Evolutionary conservation across 108 stramenopile genomes (phyloP).

Genomic region (Phaeodactylum tricornutum): DNA sequence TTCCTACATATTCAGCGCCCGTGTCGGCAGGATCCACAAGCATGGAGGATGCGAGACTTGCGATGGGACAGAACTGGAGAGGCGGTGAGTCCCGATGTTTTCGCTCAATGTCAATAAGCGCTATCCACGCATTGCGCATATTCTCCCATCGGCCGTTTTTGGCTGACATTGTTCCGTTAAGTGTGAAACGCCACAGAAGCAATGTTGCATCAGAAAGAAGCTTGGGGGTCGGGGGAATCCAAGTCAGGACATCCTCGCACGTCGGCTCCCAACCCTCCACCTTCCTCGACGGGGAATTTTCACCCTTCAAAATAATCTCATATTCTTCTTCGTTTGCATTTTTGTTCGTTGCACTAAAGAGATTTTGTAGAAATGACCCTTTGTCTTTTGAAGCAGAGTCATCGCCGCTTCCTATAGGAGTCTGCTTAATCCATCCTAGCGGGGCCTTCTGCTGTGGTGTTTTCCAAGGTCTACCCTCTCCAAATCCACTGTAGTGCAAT

Average conservation of each 20-base stretch:
- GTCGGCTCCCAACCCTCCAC: conserved; percentile 22
- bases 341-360: conserved; percentile 2
- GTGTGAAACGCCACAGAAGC: conserved; percentile 58
- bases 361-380: conserved; percentile 4
- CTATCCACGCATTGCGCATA: conserved; percentile 49
- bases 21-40: conserved; percentile 12
- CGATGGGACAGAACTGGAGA: conserved; percentile 52
- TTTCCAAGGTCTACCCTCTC: conserved; percentile 11
- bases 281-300: conserved; percentile 15
- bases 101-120: conserved; percentile 21
- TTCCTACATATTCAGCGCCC: conserved; percentile 13
- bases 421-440: conserved; percentile 11
- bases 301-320: not conserved
- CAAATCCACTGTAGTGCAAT: conserved; percentile 59
- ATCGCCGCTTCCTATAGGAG: not conserved
- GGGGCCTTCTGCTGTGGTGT: conserved; percentile 25
- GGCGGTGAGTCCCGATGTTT: conserved; percentile 6
- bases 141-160: conserved; percentile 63
- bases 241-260: conserved; percentile 60
- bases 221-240: conserved; percentile 72
- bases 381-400: conserved; percentile 3
- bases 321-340: conserved; percentile 5
- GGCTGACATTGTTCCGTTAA: conserved; percentile 46
- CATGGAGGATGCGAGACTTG: conserved; percentile 41
- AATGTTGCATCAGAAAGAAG: conserved; percentile 63